These are phyloP conservation scores for California macrophylla DNA, from an alignment of 441 rosid species.

Conservation along the genomic window DNA sequence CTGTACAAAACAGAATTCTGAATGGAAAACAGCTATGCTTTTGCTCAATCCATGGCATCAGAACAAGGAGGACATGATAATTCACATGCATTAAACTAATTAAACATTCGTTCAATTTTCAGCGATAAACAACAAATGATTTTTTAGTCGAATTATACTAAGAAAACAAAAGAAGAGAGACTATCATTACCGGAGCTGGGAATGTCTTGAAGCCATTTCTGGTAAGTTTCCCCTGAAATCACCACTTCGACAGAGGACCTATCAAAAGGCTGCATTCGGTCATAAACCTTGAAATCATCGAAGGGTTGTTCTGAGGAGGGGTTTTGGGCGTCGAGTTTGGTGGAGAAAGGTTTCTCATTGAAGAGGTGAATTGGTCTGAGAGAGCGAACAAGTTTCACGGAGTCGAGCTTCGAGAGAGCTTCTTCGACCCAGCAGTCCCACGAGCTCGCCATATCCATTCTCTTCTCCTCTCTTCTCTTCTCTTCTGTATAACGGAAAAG, in stretches of 20 bases:
- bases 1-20: background rate
- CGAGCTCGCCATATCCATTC: conserved; percentile 29
- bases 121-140: background rate
- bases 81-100: background rate
- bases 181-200: conserved; percentile 51
- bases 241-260: conserved; percentile 58
- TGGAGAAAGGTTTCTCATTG: conserved; percentile 12
- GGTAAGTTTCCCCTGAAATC: conserved; percentile 51
- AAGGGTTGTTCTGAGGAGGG: background rate
- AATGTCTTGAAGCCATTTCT: conserved; percentile 59
- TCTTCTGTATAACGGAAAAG: background rate
- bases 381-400: conserved; percentile 59
- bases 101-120: background rate
- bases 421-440: conserved; percentile 71
- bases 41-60: background rate
- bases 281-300: conserved; percentile 53
- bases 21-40: background rate
- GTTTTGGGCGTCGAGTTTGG: background rate
- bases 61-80: background rate
- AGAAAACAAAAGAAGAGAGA: background rate
- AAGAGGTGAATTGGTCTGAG: conserved; percentile 56
- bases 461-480: conserved; percentile 3
- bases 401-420: conserved; percentile 54
- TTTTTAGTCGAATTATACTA: background rate
- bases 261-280: conserved; percentile 65